Evolutionary conservation across 805 yeast species (phyloP).

Genomic region (Sungouiozyma intestinalis): DNA sequence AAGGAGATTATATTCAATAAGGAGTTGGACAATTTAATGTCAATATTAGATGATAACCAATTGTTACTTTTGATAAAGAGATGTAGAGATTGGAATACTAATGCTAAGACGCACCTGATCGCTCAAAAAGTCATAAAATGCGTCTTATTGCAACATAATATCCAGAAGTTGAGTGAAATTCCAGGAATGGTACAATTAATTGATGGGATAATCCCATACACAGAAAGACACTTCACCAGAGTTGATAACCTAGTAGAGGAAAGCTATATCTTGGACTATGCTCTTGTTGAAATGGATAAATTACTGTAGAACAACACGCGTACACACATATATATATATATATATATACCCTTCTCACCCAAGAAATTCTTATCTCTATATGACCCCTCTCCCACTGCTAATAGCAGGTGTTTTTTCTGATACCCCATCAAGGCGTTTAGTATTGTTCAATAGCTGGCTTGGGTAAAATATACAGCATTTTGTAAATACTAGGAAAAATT

Average conservation of each 20-base stretch:
- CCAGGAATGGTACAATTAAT: slow-evolving; percentile 58
- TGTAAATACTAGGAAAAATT: no score
- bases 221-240: slow-evolving; percentile 72
- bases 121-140: slow-evolving; percentile 71
- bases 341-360: no score
- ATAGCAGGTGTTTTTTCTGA: no score
- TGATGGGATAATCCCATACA: slow-evolving; percentile 78
- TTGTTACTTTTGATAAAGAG: slow-evolving; percentile 54
- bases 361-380: no score
- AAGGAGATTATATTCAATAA: slow-evolving; percentile 23
- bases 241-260: slow-evolving; percentile 75
- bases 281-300: slow-evolving; percentile 65
- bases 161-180: slow-evolving; percentile 49
- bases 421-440: no score
- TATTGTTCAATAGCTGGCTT: no score
- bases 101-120: slow-evolving; percentile 64
- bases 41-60: slow-evolving; percentile 47
- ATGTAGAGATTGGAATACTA: slow-evolving; percentile 91
- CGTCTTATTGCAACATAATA: slow-evolving; percentile 43
- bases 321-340: not conserved
- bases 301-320: slow-evolving; percentile 11
- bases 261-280: slow-evolving; percentile 76
- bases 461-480: no score
- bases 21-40: slow-evolving; percentile 56
- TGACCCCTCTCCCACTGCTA: no score